Percentiles rank a stretch among this genome's conserved stretches.
phyloP scores from a whole-genome alignment of 2,329 filamentous ascomycete species.

The Akanthomyces dipterigenus region DNA sequence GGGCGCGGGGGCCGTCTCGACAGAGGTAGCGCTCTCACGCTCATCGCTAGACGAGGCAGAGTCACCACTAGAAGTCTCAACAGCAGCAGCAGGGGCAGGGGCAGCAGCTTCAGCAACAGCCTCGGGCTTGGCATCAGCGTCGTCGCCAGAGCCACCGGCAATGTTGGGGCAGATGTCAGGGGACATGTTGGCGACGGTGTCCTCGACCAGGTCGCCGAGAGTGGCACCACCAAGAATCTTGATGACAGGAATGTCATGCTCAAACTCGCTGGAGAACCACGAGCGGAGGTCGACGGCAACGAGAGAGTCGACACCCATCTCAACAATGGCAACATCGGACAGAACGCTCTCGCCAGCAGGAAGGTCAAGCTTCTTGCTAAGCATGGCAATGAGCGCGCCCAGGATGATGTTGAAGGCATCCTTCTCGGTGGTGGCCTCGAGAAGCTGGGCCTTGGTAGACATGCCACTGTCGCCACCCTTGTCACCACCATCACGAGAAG shows the following conservation, averaged over 20 bases:
- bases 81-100: conserved; percentile 10
- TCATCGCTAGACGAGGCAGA: conserved; percentile 9
- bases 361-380: conserved; percentile 14
- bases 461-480: background rate
- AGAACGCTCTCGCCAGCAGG: conserved; percentile 12
- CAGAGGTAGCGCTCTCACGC: conserved; percentile 7
- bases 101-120: conserved; percentile 22
- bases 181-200: conserved; percentile 12
- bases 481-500: conserved; percentile 5
- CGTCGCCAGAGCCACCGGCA: conserved; percentile 18
- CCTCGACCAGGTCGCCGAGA: conserved; percentile 15
- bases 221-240: conserved; percentile 34
- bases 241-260: conserved; percentile 37
- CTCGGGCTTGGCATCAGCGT: conserved; percentile 14
- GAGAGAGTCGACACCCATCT: conserved; percentile 23
- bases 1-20: conserved; percentile 1
- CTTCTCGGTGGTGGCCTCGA: conserved; percentile 12
- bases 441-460: conserved; percentile 10
- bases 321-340: conserved; percentile 11
- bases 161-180: conserved; percentile 12
- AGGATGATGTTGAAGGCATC: conserved; percentile 11
- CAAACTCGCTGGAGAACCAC: conserved; percentile 41
- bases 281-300: conserved; percentile 31
- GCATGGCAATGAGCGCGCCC: conserved; percentile 13
- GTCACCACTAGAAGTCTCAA: conserved; percentile 19